Evolutionary conservation across 192 early-diverging fungal species (phyloP).

Genomic region (Glomus cerebriforme): DNA sequence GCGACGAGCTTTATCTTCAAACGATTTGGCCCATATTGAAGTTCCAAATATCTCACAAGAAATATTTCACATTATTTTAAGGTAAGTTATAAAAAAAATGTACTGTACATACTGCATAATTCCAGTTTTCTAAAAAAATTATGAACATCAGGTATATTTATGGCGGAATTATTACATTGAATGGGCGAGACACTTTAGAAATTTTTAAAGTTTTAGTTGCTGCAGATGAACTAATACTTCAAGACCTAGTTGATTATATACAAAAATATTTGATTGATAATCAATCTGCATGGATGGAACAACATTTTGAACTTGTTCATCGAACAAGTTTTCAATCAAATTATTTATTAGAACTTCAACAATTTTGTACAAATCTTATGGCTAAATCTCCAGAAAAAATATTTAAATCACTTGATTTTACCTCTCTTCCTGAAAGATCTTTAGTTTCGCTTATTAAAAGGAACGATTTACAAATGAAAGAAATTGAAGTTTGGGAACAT

Average conservation of each 20-base stretch:
- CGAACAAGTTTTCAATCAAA: neutral
- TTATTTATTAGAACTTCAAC: neutral
- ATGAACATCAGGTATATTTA: constrained; percentile 16
- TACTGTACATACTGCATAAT: neutral
- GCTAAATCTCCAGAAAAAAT: neutral
- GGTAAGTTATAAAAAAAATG: neutral
- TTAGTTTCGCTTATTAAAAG: neutral
- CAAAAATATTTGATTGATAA: constrained; percentile 1
- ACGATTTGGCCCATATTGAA: no score
- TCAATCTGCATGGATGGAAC: neutral
- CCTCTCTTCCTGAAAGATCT: neutral
- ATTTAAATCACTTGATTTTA: neutral
- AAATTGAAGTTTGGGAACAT: constrained; percentile 10
- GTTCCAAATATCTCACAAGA: no score
- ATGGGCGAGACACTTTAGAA: neutral
- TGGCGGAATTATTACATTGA: neutral
- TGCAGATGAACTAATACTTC: neutral
- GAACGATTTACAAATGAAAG: constrained; percentile 16
- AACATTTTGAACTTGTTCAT: neutral
- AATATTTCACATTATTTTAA: neutral
- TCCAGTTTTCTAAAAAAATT: neutral
- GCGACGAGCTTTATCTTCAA: neutral
- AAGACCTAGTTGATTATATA: neutral
- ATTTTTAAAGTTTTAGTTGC: neutral
- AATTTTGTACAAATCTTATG: neutral